Percentiles rank a stretch among this genome's conserved stretches.
phyloP scores from a whole-genome alignment of 768 basidiomycete genomes.

The Boletus patriciae region DNA sequence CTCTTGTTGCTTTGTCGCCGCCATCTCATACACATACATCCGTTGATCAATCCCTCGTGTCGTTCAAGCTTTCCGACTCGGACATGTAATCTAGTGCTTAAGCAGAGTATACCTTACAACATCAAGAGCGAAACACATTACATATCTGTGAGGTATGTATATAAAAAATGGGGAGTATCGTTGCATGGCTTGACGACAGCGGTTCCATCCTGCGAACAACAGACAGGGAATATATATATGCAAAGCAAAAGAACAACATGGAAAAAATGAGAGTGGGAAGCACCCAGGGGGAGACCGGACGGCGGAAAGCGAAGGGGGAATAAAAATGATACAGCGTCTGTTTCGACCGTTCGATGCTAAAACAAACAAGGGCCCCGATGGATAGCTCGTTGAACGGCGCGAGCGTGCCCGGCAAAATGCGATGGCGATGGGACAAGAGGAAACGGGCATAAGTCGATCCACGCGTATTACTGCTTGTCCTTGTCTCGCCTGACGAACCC shows the following conservation, averaged over 20 bases:
- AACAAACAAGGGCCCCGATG: neutral
- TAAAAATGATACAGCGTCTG: conserved; percentile 24
- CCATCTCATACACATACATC: neutral
- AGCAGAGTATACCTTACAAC: conserved; percentile 19
- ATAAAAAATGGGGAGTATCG: conserved; percentile 16
- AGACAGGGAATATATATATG: conserved; percentile 7
- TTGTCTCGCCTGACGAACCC: conserved; percentile 57
- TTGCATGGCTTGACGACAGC: conserved; percentile 16
- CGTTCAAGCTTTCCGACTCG: neutral
- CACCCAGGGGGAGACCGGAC: neutral
- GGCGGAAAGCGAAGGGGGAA: conserved; percentile 22
- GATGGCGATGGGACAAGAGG: neutral
- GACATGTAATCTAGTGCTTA: conserved; percentile 19
- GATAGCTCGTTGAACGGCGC: neutral
- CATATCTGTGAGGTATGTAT: conserved; percentile 28
- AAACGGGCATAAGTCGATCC: neutral
- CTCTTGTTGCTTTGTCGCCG: neutral
- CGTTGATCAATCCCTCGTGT: neutral
- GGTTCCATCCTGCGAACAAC: conserved; percentile 10
- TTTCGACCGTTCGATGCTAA: neutral
- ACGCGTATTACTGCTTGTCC: conserved; percentile 36
- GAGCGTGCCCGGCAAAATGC: neutral
- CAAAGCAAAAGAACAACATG: neutral
- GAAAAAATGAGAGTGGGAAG: neutral
- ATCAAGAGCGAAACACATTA: conserved; percentile 24